Percentiles rank a stretch among this genome's conserved stretches.
phyloP scores from a whole-genome alignment of 2,329 filamentous ascomycete species.

The Sporothrix pseudoabietina region DNA sequence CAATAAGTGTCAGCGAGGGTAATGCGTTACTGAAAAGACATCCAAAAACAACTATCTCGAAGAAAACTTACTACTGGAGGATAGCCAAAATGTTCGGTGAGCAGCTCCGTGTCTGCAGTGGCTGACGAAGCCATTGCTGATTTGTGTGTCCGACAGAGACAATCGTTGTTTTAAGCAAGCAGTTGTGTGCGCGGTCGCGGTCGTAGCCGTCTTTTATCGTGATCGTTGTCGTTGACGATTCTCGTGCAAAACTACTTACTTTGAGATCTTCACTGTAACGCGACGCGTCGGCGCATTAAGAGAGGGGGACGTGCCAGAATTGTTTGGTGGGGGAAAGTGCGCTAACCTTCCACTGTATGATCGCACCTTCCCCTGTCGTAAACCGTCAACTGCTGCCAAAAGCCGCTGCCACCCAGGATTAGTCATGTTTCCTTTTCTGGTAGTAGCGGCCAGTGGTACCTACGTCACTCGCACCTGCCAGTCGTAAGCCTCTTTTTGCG shows the following conservation, averaged over 20 bases:
- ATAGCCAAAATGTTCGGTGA: constrained; percentile 95
- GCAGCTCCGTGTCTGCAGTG: constrained; percentile 63
- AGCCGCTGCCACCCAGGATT: not conserved
- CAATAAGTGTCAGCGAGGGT: not conserved
- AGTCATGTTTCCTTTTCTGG: not conserved
- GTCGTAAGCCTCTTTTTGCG: not conserved
- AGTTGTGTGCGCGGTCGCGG: not conserved
- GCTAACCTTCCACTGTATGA: not conserved
- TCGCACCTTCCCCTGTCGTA: not conserved
- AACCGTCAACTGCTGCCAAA: not conserved
- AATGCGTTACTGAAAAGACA: not conserved
- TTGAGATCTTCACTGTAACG: constrained; percentile 1
- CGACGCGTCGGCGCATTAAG: constrained; percentile 12
- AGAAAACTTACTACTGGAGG: constrained; percentile 74
- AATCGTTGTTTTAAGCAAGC: not conserved
- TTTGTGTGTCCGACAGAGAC: not conserved
- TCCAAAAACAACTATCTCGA: not conserved
- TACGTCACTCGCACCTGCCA: constrained; percentile 9
- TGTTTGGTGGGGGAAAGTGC: not conserved
- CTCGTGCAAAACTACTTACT: constrained; percentile 4
- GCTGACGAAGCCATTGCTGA: constrained; percentile 38
- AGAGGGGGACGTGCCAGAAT: constrained; percentile 6
- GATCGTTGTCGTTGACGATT: not conserved
- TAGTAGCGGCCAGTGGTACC: not conserved
- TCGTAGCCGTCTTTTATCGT: not conserved